These are phyloP conservation scores for Arthroderma uncinatum DNA, from an alignment of 2,329 filamentous ascomycete genomes.

Conservation along the genomic window DNA sequence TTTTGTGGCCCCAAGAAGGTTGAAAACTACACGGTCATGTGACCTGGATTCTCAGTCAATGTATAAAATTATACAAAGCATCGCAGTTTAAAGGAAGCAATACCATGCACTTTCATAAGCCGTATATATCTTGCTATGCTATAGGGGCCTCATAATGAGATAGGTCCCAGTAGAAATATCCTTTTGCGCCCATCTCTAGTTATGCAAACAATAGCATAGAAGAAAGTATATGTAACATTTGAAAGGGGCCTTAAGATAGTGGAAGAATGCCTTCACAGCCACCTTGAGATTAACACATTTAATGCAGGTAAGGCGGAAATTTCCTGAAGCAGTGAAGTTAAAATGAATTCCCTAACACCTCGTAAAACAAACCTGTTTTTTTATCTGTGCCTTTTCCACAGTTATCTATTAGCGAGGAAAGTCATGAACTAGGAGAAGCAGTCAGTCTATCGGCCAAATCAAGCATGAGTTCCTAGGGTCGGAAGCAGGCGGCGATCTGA, in stretches of 20 bases:
- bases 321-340: not conserved
- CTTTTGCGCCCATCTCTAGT: not conserved
- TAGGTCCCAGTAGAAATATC: not conserved
- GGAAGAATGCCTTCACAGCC: not conserved
- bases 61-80: not conserved
- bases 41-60: not conserved
- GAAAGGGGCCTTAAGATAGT: not conserved
- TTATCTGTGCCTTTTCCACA: not conserved
- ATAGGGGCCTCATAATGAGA: not conserved
- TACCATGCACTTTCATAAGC: not conserved
- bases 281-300: not conserved
- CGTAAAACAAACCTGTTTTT: not conserved
- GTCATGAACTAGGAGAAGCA: not conserved
- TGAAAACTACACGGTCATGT: not conserved
- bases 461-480: not conserved
- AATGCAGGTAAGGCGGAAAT: not conserved
- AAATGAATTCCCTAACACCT: not conserved
- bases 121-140: not conserved
- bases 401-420: not conserved
- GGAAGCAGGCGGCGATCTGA: not conserved
- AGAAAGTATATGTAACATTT: not conserved
- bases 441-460: not conserved
- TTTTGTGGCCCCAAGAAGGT: not conserved
- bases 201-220: not conserved
- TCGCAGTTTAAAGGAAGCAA: not conserved